These are phyloP conservation scores for Aegilops bicornis DNA, from an alignment of 176 grass and related monocot genomes.

Conservation along the genomic window DNA sequence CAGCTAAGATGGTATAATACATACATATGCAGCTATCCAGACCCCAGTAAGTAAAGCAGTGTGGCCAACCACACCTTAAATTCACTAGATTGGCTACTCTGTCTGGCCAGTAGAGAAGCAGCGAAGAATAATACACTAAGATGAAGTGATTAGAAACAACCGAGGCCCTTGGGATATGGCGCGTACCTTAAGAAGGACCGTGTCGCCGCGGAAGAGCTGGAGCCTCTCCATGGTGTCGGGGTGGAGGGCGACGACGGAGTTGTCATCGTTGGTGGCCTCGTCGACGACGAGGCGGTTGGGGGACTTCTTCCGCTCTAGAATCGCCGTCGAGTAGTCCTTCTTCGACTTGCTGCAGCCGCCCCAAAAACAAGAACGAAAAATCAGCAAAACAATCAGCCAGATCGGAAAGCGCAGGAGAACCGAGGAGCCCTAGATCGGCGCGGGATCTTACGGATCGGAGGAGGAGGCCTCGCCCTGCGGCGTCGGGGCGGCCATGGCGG, in stretches of 20 bases:
- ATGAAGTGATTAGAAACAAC: not conserved
- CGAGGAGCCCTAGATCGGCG: not conserved
- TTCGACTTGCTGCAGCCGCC: slow-evolving; percentile 58
- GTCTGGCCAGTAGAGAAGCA: not conserved
- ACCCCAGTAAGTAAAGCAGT: not conserved
- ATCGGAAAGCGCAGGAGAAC: not conserved
- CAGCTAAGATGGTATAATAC: not conserved
- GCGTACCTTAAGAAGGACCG: slow-evolving; percentile 70
- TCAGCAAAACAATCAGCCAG: not conserved
- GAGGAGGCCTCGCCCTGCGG: slow-evolving; percentile 52
- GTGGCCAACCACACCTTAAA: not conserved
- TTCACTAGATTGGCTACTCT: not conserved
- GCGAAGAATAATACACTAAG: not conserved
- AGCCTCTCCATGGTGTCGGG: slow-evolving; percentile 83
- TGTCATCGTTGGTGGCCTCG: slow-evolving; percentile 84
- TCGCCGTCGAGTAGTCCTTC: slow-evolving; percentile 85
- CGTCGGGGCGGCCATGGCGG: slow-evolving; percentile 56
- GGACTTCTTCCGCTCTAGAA: slow-evolving; percentile 82
- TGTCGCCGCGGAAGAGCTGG: slow-evolving; percentile 83
- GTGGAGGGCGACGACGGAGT: slow-evolving; percentile 73
- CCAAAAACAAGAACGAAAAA: not conserved
- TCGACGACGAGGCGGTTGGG: slow-evolving; percentile 78
- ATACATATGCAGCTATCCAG: not conserved
- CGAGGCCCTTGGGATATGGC: not conserved
- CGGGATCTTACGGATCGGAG: slow-evolving; percentile 68